These are phyloP conservation scores for Elongisporangium prolatum DNA, from an alignment of 352 stramenopile species.

Conservation along the genomic window DNA sequence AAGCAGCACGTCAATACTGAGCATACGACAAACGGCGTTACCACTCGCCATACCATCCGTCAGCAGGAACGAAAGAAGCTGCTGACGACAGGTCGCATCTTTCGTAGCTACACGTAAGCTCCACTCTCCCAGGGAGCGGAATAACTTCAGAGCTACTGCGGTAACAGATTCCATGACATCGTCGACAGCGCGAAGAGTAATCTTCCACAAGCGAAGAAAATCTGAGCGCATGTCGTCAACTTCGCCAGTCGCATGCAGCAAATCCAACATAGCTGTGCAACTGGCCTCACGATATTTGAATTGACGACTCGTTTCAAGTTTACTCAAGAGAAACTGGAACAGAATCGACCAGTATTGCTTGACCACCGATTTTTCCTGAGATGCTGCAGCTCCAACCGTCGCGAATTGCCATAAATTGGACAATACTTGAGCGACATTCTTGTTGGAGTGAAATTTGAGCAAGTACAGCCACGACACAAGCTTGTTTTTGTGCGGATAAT, in stretches of 20 bases:
- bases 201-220: slow-evolving; percentile 63
- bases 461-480: slow-evolving; percentile 73
- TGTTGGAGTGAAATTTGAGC: slow-evolving; percentile 72
- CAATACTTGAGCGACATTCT: slow-evolving; percentile 63
- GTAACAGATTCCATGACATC: slow-evolving; percentile 73
- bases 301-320: slow-evolving; percentile 62
- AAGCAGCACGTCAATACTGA: slow-evolving; percentile 72
- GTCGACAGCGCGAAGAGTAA: slow-evolving; percentile 63
- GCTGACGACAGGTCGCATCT: slow-evolving; percentile 39
- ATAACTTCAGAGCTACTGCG: slow-evolving; percentile 65
- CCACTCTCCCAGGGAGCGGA: slow-evolving; percentile 62
- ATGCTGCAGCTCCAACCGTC: slow-evolving; percentile 28
- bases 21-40: slow-evolving; percentile 52
- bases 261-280: slow-evolving; percentile 53
- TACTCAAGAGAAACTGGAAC: slow-evolving; percentile 49
- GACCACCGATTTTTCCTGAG: slow-evolving; percentile 45
- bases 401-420: slow-evolving; percentile 62
- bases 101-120: slow-evolving; percentile 59
- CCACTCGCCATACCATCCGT: slow-evolving; percentile 64
- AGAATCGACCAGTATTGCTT: slow-evolving; percentile 47
- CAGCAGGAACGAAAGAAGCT: slow-evolving; percentile 64
- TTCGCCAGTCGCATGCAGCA: slow-evolving; percentile 47
- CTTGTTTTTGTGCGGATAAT: slow-evolving; percentile 44
- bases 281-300: slow-evolving; percentile 81
- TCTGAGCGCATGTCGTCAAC: slow-evolving; percentile 36